Base-by-base conservation (phyloP, 257 asterid species). In the Marsdenia floribunda region DNA sequence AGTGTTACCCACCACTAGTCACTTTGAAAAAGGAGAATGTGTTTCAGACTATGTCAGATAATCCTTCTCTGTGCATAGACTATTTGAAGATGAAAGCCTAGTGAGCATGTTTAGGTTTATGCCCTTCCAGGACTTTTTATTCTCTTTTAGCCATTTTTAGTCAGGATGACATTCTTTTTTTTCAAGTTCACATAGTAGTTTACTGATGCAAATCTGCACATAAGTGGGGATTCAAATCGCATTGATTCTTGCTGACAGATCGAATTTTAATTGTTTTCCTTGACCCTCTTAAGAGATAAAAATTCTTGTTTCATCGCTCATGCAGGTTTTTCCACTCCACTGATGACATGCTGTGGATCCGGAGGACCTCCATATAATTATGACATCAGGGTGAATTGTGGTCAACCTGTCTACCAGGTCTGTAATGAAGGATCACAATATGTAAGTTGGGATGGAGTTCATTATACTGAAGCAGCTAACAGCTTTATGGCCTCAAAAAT, bases 311-410 rank as follows among this genome's bases (percentile, higher is more conserved):
- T 44, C 52, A n/a, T n/a, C 33, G 47, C 47, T 44, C 0, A 6
- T 12, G 64, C 83, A 93, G 97, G 96, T 73, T 88, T 91, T 75
- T 72, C 89, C 50, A 82, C 75, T 77, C 90, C 96, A 35, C 29
- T 90, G 73, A 88, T 88, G 97, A 86, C 98, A 26, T 93, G 97
- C 71, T 93, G 98, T 78, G 98, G 96, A 54, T 79, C 74, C 26
- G 97, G 98, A 64, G 96, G 96, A 60, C 90, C 96, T 70, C 98
- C 98, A 0, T 87, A 90, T 80, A 93, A 90, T 84, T 93, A 87
- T 68, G 79, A 82, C 15, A 80, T 65, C 68, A 71, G 79, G 70
- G 87, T 83, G 66, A 9, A 81, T 1, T 93, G 98, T 72, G 96
- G 97, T 42, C 81, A 68, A 22, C 84, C 86, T 0, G 96, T 89